Conservation (phyloP, 768 basidiomycete genomes). For the Mycena belliarum region DNA sequence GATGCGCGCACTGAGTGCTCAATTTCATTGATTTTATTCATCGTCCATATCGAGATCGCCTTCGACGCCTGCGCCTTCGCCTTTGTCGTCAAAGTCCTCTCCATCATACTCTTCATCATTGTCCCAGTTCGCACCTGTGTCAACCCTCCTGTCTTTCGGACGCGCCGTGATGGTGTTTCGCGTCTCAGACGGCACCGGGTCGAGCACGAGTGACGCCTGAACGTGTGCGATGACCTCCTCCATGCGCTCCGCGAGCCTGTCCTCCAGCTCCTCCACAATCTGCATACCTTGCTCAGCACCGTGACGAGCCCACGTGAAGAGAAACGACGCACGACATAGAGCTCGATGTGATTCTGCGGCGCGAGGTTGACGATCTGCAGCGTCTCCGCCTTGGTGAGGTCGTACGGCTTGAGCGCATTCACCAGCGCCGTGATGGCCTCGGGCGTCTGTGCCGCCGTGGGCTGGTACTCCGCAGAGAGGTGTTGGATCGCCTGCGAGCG, state of each 20-base stretch:
- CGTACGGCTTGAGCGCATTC: conserved; percentile 62
- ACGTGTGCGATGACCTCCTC: conserved; percentile 67
- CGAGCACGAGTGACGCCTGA: conserved; percentile 38
- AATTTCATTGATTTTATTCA: conserved; percentile 1
- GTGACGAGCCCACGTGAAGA: background rate
- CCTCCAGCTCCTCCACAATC: conserved; percentile 92
- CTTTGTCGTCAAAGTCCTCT: conserved; percentile 68
- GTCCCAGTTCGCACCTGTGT: conserved; percentile 33
- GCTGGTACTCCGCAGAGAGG: conserved; percentile 74
- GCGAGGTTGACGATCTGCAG: conserved; percentile 90
- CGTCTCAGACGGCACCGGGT: conserved; percentile 1
- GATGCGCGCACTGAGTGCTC: too few relatives aligned
- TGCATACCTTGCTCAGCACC: conserved; percentile 33
- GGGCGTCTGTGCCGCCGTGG: conserved; percentile 63
- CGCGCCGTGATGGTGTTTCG: background rate
- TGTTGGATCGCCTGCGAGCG: conserved; percentile 76
- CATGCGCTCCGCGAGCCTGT: conserved; percentile 71
- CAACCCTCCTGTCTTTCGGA: background rate
- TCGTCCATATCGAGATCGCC: conserved; percentile 69
- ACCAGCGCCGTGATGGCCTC: conserved; percentile 67
- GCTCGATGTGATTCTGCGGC: conserved; percentile 78
- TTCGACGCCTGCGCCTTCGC: conserved; percentile 66
- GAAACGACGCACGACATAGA: conserved; percentile 74
- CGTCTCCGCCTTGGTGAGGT: conserved; percentile 89
- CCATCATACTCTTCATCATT: conserved; percentile 43